Evolutionary conservation across 2,329 filamentous ascomycete genomes (phyloP).

Genomic region (Hypoxylon rubiginosum): DNA sequence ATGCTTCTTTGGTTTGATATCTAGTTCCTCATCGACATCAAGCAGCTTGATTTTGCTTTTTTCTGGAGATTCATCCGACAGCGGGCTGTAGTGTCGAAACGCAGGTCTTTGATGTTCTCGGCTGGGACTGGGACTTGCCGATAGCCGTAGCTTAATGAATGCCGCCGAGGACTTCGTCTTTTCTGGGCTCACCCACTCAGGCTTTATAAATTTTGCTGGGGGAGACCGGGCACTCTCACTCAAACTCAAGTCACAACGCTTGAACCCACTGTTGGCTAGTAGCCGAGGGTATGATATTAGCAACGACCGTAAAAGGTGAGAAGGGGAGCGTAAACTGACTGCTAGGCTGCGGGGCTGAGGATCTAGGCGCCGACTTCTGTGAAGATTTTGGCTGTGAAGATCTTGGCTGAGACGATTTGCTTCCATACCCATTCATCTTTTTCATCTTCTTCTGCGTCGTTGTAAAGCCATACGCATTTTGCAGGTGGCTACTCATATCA

Average conservation of each 20-base stretch:
- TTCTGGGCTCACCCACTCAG: slow-evolving; percentile 25
- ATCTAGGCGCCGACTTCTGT: slow-evolving; percentile 31
- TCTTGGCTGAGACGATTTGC: slow-evolving; percentile 33
- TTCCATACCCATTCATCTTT: slow-evolving; percentile 27
- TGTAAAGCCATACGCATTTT: slow-evolving; percentile 29
- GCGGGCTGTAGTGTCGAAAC: slow-evolving; percentile 7
- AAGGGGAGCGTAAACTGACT: slow-evolving; percentile 21
- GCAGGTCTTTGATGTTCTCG: slow-evolving; percentile 5
- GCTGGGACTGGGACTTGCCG: slow-evolving; percentile 22
- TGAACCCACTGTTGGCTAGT: slow-evolving; percentile 19
- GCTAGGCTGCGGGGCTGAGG: slow-evolving; percentile 30
- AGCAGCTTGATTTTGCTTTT: slow-evolving; percentile 19
- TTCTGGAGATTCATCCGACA: slow-evolving; percentile 25
- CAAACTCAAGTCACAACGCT: slow-evolving; percentile 2
- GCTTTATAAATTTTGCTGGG: slow-evolving; percentile 19
- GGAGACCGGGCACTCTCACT: slow-evolving; percentile 19
- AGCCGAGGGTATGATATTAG: slow-evolving; percentile 9
- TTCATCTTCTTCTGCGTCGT: slow-evolving; percentile 13
- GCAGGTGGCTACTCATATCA: slow-evolving; percentile 30
- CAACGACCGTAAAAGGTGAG: background rate
- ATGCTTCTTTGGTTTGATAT: slow-evolving; percentile 3
- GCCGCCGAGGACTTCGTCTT: slow-evolving; percentile 20
- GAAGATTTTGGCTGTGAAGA: slow-evolving; percentile 35
- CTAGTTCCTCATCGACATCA: slow-evolving; percentile 20
- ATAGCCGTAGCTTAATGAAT: slow-evolving; percentile 28